phyloP scores from a whole-genome alignment of 2,329 filamentous ascomycete genomes.

The Emergomyces pasteurianus region DNA sequence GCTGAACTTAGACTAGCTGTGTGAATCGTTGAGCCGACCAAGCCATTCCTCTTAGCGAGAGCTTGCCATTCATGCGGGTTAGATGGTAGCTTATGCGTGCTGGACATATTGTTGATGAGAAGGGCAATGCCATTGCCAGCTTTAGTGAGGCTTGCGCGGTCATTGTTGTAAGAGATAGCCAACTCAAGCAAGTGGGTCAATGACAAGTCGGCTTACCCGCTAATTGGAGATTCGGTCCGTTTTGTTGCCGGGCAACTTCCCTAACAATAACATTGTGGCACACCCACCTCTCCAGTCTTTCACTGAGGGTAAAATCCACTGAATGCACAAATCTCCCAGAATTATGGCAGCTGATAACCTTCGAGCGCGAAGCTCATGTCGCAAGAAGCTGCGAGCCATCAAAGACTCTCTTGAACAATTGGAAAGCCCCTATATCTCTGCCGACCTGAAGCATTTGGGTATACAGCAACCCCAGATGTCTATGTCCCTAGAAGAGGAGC shows the following conservation, averaged over 20 bases:
- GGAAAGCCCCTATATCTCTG: slow-evolving; percentile 1
- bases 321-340: not conserved
- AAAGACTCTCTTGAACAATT: not conserved
- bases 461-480: not conserved
- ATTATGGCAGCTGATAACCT: not conserved
- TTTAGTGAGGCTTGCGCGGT: not conserved
- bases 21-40: not conserved
- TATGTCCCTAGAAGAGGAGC: not conserved
- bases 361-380: not conserved
- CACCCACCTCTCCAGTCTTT: not conserved
- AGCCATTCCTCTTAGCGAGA: not conserved
- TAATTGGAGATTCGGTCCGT: no score
- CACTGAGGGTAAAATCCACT: slow-evolving; percentile 1
- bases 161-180: not conserved
- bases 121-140: not conserved
- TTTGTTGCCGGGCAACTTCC: no score
- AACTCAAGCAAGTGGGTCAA: not conserved
- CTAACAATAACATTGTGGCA: no score
- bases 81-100: not conserved
- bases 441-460: not conserved
- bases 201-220: not conserved
- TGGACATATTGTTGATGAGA: not conserved
- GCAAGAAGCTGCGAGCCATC: slow-evolving; percentile 2
- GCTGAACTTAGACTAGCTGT: not conserved
- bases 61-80: not conserved